phyloP scores from a whole-genome alignment of 1,284 basidiomycete genomes.

The Leccinum solheimii region DNA sequence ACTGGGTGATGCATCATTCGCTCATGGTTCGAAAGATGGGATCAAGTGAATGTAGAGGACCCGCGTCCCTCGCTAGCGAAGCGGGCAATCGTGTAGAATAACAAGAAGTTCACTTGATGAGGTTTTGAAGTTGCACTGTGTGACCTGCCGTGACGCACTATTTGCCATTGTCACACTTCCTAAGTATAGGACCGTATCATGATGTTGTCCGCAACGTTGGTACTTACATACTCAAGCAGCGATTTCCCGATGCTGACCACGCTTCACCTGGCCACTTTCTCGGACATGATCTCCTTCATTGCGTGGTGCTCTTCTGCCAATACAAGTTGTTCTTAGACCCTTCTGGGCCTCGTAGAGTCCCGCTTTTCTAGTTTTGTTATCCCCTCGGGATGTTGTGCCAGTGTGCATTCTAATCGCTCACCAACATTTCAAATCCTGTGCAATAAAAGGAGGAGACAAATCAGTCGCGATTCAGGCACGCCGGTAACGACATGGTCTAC shows the following conservation, averaged over 20 bases:
- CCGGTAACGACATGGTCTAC: conserved; percentile 41
- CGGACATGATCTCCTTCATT: conserved; percentile 51
- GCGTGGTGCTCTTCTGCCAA: conserved; percentile 43
- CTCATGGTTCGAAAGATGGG: conserved; percentile 37
- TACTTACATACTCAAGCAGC: neutral
- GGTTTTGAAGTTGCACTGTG: neutral
- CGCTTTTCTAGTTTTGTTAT: conserved; percentile 53
- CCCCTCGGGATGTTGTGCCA: conserved; percentile 54
- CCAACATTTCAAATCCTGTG: conserved; percentile 72
- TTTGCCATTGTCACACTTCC: no score
- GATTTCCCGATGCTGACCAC: neutral
- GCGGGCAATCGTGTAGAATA: conserved; percentile 8
- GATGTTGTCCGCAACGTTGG: no score
- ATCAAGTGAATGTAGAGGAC: conserved; percentile 39
- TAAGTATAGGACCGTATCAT: no score
- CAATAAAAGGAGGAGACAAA: conserved; percentile 1
- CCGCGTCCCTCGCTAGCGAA: conserved; percentile 36
- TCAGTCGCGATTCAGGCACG: conserved; percentile 3
- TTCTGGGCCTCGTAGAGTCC: conserved; percentile 49
- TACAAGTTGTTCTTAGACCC: conserved; percentile 48
- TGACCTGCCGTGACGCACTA: no score
- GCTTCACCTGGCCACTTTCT: conserved; percentile 39
- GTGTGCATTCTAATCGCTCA: conserved; percentile 68
- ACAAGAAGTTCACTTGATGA: neutral
- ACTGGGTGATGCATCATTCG: neutral